phyloP scores from a whole-genome alignment of 1,284 basidiomycete genomes.

The Fomitopsis pinicola region DNA sequence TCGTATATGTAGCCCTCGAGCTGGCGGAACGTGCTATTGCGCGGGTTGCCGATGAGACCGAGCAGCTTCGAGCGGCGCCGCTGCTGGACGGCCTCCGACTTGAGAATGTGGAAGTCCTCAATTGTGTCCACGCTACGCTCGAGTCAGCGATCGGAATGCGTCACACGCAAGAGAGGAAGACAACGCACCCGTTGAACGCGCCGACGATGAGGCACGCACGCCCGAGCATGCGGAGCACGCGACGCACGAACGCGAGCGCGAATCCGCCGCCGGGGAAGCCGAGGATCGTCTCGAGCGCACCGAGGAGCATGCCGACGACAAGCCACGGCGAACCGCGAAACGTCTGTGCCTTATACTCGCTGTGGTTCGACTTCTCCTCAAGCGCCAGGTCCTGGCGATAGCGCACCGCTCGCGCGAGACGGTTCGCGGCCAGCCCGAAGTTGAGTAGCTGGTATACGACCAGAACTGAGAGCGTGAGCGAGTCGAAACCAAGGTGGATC shows the following conservation, averaged over 20 bases:
- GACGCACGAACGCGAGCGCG: constrained; percentile 45
- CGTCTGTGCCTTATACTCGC: constrained; percentile 43
- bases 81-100: constrained; percentile 12
- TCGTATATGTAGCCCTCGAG: constrained; percentile 29
- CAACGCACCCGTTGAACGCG: constrained; percentile 53
- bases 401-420: constrained; percentile 47
- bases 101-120: constrained; percentile 29
- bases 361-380: constrained; percentile 5
- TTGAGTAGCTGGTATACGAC: constrained; percentile 50
- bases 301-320: constrained; percentile 51
- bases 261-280: constrained; percentile 58
- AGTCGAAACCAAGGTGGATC: constrained; percentile 51
- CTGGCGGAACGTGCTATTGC: constrained; percentile 48
- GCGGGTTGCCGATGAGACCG: constrained; percentile 50
- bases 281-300: constrained; percentile 58
- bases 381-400: constrained; percentile 40
- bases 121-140: constrained; percentile 24
- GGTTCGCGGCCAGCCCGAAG: constrained; percentile 55
- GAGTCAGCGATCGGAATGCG: background rate
- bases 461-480: constrained; percentile 54
- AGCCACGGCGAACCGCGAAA: constrained; percentile 65
- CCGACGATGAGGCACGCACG: constrained; percentile 56
- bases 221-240: constrained; percentile 51
- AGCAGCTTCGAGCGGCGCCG: constrained; percentile 27
- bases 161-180: constrained; percentile 4